Conservation (phyloP, 148 eudicot genomes). For the Rheum nobile region DNA sequence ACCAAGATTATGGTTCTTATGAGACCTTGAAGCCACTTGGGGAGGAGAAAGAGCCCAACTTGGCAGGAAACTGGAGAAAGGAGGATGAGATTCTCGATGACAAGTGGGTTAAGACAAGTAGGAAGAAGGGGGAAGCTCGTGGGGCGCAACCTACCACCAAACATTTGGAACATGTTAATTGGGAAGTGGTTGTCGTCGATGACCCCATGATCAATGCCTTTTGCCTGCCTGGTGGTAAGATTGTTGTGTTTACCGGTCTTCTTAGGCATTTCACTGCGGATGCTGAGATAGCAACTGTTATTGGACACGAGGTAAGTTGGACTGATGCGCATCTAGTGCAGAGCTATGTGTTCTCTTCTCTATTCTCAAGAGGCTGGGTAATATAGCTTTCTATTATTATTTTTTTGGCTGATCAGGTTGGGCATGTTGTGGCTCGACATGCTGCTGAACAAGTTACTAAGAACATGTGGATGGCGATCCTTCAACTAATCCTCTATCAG, state of each 20-base stretch:
- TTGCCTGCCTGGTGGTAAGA: slow-evolving; percentile 90
- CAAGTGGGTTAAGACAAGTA: slow-evolving; percentile 65
- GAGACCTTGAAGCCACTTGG: slow-evolving; percentile 26
- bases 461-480: slow-evolving; percentile 56
- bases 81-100: slow-evolving; percentile 78
- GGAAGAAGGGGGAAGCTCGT: slow-evolving; percentile 38
- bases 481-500: slow-evolving; percentile 60
- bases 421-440: slow-evolving; percentile 84
- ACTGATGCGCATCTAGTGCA: neutral
- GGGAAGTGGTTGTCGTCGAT: slow-evolving; percentile 80
- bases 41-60: neutral
- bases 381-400: neutral
- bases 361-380: neutral
- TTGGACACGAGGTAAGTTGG: slow-evolving; percentile 76
- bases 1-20: slow-evolving; percentile 15
- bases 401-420: slow-evolving; percentile 31
- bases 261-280: slow-evolving; percentile 50
- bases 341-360: slow-evolving; percentile 3
- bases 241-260: slow-evolving; percentile 84
- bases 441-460: slow-evolving; percentile 60
- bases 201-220: slow-evolving; percentile 73
- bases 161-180: slow-evolving; percentile 77
- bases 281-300: slow-evolving; percentile 71
- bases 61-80: slow-evolving; percentile 30
- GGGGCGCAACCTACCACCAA: slow-evolving; percentile 17